phyloP scores from a whole-genome alignment of 1,284 basidiomycete genomes.

The Mycosarcoma mackinlayi region DNA sequence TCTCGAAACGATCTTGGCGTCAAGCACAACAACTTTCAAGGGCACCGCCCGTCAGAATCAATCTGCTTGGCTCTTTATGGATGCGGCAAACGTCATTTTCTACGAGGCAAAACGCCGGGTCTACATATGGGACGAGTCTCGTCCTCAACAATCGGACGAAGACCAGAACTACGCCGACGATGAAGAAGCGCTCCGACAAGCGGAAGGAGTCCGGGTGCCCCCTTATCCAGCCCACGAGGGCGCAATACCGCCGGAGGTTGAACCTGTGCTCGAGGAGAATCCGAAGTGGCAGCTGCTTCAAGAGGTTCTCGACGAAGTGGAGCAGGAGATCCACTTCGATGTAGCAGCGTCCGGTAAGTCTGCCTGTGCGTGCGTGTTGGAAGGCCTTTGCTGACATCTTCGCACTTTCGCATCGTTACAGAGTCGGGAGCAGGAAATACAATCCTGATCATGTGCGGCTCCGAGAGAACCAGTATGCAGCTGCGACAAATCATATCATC shows the following conservation, averaged over 20 bases:
- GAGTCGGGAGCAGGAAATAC: slow-evolving; percentile 49
- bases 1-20: slow-evolving; percentile 86
- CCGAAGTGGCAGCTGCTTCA: slow-evolving; percentile 92
- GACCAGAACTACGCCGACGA: slow-evolving; percentile 53
- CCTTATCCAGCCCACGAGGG: neutral
- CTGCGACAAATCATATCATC: slow-evolving; percentile 56
- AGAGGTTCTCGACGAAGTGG: slow-evolving; percentile 89
- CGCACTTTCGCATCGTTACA: neutral
- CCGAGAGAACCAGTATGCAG: slow-evolving; percentile 57
- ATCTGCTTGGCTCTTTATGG: slow-evolving; percentile 86
- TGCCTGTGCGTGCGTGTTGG: neutral
- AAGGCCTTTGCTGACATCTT: slow-evolving; percentile 6
- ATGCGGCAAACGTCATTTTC: slow-evolving; percentile 89
- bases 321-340: slow-evolving; percentile 79
- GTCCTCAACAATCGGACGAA: neutral
- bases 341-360: slow-evolving; percentile 57
- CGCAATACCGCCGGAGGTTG: slow-evolving; percentile 76
- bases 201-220: slow-evolving; percentile 7
- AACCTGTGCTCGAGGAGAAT: slow-evolving; percentile 88
- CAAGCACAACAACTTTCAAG: slow-evolving; percentile 72
- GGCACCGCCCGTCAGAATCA: slow-evolving; percentile 72
- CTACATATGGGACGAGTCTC: slow-evolving; percentile 73
- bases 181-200: slow-evolving; percentile 65
- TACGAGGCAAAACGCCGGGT: slow-evolving; percentile 82
- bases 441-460: slow-evolving; percentile 63